These are phyloP conservation scores for Moricandia moricandioides DNA, from an alignment of 345 rosid genomes.

Conservation along the genomic window DNA sequence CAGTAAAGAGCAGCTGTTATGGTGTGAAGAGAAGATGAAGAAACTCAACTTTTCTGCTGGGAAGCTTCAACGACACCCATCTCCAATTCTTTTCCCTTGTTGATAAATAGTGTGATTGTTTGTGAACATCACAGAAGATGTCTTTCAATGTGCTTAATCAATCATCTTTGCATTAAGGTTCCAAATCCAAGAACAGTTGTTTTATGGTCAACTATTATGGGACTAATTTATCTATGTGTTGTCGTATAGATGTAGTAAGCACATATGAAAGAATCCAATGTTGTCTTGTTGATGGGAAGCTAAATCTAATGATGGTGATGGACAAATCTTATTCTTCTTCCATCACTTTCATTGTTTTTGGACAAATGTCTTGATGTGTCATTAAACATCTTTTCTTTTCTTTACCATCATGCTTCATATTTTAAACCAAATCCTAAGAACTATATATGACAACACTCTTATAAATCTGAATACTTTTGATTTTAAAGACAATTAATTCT, in stretches of 20 bases:
- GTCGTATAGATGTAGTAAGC: constrained; percentile 23
- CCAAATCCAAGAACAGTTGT: background rate
- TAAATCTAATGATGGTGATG: constrained; percentile 15
- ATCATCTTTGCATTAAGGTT: background rate
- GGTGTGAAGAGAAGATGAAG: constrained; percentile 98
- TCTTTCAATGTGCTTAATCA: background rate
- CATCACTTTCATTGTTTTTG: constrained; percentile 31
- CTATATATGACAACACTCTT: background rate
- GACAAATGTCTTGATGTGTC: constrained; percentile 17
- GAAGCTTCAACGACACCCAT: constrained; percentile 71
- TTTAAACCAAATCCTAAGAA: background rate
- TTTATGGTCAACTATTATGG: constrained; percentile 13
- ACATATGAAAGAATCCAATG: constrained; percentile 37
- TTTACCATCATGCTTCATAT: background rate
- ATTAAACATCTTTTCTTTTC: background rate
- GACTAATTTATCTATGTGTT: constrained; percentile 18
- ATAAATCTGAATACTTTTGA: background rate
- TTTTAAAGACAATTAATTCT: background rate
- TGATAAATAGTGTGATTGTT: constrained; percentile 23
- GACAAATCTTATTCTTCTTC: constrained; percentile 23
- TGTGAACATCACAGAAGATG: background rate
- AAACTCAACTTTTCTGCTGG: constrained; percentile 59
- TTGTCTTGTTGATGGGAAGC: constrained; percentile 33
- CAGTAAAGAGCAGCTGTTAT: constrained; percentile 70
- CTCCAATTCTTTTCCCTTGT: constrained; percentile 83